Conservation (phyloP, 1,139 yeast species). For the Sugiyamaella grinbergsii region DNA sequence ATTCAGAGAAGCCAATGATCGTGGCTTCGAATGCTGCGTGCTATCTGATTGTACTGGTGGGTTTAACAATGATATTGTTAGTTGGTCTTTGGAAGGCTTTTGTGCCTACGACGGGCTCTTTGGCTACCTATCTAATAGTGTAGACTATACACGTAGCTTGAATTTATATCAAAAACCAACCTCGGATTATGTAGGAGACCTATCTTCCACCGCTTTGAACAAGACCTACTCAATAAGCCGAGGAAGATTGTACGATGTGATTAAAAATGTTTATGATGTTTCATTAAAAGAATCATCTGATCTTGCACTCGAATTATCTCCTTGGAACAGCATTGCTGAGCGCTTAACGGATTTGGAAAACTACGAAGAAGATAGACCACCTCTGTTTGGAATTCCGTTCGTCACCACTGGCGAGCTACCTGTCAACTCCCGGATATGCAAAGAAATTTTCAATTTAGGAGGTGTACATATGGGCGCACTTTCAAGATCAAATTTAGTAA, state of each 20-base stretch:
- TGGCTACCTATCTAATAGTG: conserved; percentile 31
- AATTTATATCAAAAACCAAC: conserved; percentile 8
- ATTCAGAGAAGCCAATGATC: conserved; percentile 40
- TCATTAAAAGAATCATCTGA: neutral
- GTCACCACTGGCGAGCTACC: conserved; percentile 17
- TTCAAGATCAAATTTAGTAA: neutral
- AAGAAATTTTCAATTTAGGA: conserved; percentile 16
- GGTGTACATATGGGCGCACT: conserved; percentile 22
- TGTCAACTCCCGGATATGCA: conserved; percentile 9
- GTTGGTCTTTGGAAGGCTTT: conserved; percentile 33
- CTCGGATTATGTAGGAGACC: conserved; percentile 5
- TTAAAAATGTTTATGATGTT: neutral
- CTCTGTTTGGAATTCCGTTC: conserved; percentile 23
- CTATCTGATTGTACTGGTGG: conserved; percentile 39
- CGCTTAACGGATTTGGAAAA: neutral
- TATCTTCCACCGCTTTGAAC: neutral
- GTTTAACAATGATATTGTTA: conserved; percentile 34
- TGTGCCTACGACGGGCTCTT: conserved; percentile 40
- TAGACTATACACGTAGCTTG: conserved; percentile 18
- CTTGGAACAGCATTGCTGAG: neutral
- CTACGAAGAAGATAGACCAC: conserved; percentile 14
- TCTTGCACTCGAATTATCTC: neutral
- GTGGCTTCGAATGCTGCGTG: conserved; percentile 40
- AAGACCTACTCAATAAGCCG: neutral
- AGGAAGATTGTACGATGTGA: neutral